These are phyloP conservation scores for Fusarium domesticum DNA, from an alignment of 2,329 filamentous ascomycete genomes.

Conservation along the genomic window DNA sequence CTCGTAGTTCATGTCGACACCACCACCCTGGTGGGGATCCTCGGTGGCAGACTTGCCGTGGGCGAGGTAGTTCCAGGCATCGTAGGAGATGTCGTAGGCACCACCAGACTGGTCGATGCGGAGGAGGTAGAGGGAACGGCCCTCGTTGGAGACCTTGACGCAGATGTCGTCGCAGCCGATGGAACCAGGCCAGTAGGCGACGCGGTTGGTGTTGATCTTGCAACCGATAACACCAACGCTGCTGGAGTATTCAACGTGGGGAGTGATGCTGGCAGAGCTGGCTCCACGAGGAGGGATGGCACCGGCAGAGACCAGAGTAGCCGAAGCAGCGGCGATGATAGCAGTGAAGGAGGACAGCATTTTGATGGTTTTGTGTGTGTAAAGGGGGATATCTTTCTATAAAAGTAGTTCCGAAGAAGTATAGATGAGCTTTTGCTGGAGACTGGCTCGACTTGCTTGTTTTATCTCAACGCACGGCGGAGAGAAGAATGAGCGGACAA, in stretches of 20 bases:
- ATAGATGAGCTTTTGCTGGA: constrained; percentile 14
- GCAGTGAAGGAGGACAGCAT: constrained; percentile 33
- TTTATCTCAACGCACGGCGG: constrained; percentile 30
- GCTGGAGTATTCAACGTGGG: constrained; percentile 55
- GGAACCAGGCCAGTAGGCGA: constrained; percentile 57
- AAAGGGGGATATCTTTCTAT: constrained; percentile 10
- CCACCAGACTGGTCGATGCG: constrained; percentile 55
- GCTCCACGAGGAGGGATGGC: constrained; percentile 27
- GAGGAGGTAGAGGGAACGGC: constrained; percentile 54
- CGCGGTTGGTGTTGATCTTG: constrained; percentile 58
- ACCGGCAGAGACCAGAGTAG: constrained; percentile 30
- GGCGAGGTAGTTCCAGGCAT: constrained; percentile 58
- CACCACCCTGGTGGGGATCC: constrained; percentile 47
- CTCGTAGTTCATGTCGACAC: constrained; percentile 50
- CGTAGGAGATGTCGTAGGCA: constrained; percentile 58
- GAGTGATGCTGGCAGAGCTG: constrained; percentile 43
- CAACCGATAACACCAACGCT: constrained; percentile 58
- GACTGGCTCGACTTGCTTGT: constrained; percentile 28
- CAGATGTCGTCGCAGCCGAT: constrained; percentile 57
- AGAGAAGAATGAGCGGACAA: constrained; percentile 25
- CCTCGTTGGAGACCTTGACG: constrained; percentile 49
- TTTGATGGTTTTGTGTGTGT: constrained; percentile 12
- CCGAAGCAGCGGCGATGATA: constrained; percentile 31
- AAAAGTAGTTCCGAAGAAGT: constrained; percentile 14
- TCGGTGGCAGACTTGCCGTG: constrained; percentile 48